phyloP scores from a whole-genome alignment of 495 filamentous ascomycete species.

The Penicillium paradoxum region DNA sequence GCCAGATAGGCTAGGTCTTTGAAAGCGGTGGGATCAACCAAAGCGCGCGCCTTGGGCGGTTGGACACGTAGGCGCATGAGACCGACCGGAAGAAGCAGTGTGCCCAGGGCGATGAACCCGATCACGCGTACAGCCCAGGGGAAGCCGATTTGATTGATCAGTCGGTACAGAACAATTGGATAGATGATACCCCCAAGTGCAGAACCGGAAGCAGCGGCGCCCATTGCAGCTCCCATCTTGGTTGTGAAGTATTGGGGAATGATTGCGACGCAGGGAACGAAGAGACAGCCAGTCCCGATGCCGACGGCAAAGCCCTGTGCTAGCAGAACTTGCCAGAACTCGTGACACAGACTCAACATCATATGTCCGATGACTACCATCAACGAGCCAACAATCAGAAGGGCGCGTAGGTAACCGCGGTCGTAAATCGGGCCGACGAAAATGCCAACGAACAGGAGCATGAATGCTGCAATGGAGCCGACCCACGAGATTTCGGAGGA shows the following conservation, averaged over 20 bases:
- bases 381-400: constrained; percentile 1
- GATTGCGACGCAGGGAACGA: constrained; percentile 29
- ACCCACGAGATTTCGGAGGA: constrained; percentile 46
- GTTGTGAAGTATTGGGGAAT: constrained; percentile 31
- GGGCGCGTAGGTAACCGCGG: constrained; percentile 33
- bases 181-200: constrained; percentile 45
- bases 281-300: constrained; percentile 30
- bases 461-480: constrained; percentile 49
- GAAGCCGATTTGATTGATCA: constrained; percentile 40
- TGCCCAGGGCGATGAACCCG: constrained; percentile 44
- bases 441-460: constrained; percentile 49
- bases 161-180: constrained; percentile 42
- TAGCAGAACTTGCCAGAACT: constrained; percentile 28
- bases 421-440: constrained; percentile 57
- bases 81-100: constrained; percentile 33
- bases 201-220: constrained; percentile 33
- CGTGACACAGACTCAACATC: constrained; percentile 35
- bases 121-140: constrained; percentile 44
- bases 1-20: constrained; percentile 26
- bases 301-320: constrained; percentile 5
- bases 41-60: constrained; percentile 8
- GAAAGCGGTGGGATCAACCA: constrained; percentile 30
- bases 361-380: constrained; percentile 27
- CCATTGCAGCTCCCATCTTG: constrained; percentile 24
- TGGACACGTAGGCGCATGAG: constrained; percentile 37